These are phyloP conservation scores for Fraxinus anomala DNA, from an alignment of 257 asterid genomes.

Conservation along the genomic window DNA sequence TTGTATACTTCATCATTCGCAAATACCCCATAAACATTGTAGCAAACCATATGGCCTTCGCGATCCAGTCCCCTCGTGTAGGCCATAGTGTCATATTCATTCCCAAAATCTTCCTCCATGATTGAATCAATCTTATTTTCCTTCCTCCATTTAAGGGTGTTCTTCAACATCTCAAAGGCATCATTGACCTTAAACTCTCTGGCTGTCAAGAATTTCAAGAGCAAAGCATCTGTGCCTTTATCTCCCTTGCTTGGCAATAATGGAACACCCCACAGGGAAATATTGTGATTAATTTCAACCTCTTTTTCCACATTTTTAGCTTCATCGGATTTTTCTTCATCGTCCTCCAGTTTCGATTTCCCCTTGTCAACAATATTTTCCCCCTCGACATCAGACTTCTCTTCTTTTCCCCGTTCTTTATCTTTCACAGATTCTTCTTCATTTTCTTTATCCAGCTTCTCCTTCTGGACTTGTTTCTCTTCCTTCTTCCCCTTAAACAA, in stretches of 20 bases:
- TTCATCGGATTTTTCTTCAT: constrained; percentile 3
- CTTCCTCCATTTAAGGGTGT: constrained; percentile 53
- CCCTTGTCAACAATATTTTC: constrained; percentile 30
- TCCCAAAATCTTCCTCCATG: constrained; percentile 51
- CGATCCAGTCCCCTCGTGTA: constrained; percentile 51
- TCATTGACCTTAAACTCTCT: constrained; percentile 49
- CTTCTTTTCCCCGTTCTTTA: constrained; percentile 2
- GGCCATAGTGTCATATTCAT: constrained; percentile 36
- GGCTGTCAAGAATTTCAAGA: constrained; percentile 56
- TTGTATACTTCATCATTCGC: constrained; percentile 45
- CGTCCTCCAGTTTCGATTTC: constrained; percentile 27
- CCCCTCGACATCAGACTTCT: neutral
- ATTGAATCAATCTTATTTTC: constrained; percentile 47
- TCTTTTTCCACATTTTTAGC: neutral
- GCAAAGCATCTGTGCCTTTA: constrained; percentile 41
- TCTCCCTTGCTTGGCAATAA: constrained; percentile 61
- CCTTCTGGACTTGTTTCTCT: neutral
- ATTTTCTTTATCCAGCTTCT: neutral
- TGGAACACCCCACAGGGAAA: constrained; percentile 60
- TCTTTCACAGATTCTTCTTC: constrained; percentile 3
- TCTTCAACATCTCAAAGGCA: constrained; percentile 56
- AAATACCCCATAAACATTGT: constrained; percentile 60
- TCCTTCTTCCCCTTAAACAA: constrained; percentile 14
- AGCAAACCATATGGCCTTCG: constrained; percentile 62
- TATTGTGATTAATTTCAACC: constrained; percentile 13